Base-by-base conservation (phyloP, 805 yeast species). In the Saturnispora ahearnii region DNA sequence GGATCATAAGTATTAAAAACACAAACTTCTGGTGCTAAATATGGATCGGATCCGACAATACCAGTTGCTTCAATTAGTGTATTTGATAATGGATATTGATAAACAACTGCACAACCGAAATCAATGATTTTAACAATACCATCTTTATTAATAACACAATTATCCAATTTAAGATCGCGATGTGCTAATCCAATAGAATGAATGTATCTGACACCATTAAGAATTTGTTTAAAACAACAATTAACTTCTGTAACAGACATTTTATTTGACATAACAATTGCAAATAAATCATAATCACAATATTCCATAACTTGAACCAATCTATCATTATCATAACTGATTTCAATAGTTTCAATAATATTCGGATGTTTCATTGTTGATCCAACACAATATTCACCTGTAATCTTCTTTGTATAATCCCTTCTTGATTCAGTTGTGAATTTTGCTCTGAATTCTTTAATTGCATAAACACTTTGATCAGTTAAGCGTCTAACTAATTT, bases 321-420 rank as follows among this genome's bases (percentile, higher is more conserved):
- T 50, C 41, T 74, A 54, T 87, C 93, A 57, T 84, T 81, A 60
- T 90, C 97, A 66, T 87, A 88, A 43, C 90, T 84, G 47, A 90
- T 88, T 62, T 90, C 97, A 48, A 90, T 79, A 1, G 97, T 90
- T 64, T 87, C 91, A 51, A 90, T 85, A 55, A 90, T 85, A 63
- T 90, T 89, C 21, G 95, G 87, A 65, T 90, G 95, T 62, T 85
- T 84, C 54, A 90, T 73, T 1, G 96, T 85, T 1, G 91, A 82
- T 0, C 97, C 96, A 59, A 90, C 86, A 70, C 96, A 89, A 67
- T 87, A 90, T 69, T 90, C 97, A 43, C 95, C 88, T 1, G 96
- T 88, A 59, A 91, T 88, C 62, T 89, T 90, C 60, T 89, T 87
- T 10, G 93, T 85, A 65, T 90, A 90, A 60, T 89, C 96, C 56